Evolutionary conservation across 2,329 filamentous ascomycete genomes (phyloP).

Genomic region (Hypomyces perniciosus): DNA sequence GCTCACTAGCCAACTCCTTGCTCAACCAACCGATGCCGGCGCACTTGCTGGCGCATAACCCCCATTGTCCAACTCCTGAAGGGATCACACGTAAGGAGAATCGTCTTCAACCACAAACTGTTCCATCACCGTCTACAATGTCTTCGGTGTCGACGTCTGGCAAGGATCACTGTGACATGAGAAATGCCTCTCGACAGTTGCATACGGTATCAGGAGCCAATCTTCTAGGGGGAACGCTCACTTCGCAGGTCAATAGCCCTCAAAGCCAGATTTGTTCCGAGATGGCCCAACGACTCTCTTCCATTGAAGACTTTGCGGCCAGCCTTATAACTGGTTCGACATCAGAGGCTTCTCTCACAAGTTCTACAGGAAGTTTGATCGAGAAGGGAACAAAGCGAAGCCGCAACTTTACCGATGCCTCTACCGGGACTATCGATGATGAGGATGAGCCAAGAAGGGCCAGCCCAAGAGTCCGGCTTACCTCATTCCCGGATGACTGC

Average conservation of each 20-base stretch:
- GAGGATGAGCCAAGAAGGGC: constrained; percentile 39
- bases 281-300: constrained; percentile 10
- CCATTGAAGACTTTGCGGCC: constrained; percentile 4
- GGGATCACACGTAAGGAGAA: constrained; percentile 42
- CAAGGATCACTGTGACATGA: constrained; percentile 27
- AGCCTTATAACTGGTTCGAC: constrained; percentile 5
- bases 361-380: background rate
- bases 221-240: background rate
- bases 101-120: constrained; percentile 18
- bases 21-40: constrained; percentile 41
- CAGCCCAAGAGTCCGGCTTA: constrained; percentile 20
- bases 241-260: constrained; percentile 15
- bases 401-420: constrained; percentile 41
- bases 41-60: constrained; percentile 26
- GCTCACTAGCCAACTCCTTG: constrained; percentile 41
- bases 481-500: constrained; percentile 14
- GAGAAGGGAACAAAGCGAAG: constrained; percentile 40
- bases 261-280: constrained; percentile 8
- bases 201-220: constrained; percentile 23
- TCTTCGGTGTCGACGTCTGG: background rate
- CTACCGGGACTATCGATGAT: constrained; percentile 41
- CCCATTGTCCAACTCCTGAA: constrained; percentile 29
- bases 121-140: constrained; percentile 12
- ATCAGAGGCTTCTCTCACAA: constrained; percentile 7
- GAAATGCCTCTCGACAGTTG: constrained; percentile 36